These are phyloP conservation scores for Penicillium sp. DNA, from an alignment of 2,329 filamentous ascomycete species.

Conservation along the genomic window DNA sequence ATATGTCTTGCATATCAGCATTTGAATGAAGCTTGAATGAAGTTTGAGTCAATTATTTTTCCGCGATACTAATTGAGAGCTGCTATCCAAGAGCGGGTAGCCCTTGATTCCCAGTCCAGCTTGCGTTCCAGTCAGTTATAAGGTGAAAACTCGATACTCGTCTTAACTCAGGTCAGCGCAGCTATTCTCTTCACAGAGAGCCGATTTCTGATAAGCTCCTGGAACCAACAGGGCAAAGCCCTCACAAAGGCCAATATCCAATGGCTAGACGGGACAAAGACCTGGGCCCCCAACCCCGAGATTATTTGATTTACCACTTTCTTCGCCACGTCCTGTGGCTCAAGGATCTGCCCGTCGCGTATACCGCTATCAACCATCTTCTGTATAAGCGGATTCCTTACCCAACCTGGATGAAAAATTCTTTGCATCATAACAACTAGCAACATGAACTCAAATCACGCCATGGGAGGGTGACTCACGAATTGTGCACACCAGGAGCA, in stretches of 20 bases:
- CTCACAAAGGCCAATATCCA: not conserved
- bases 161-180: not conserved
- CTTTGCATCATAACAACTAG: not conserved
- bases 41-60: too few species aligned
- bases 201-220: not conserved
- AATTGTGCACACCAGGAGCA: not conserved
- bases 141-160: not conserved
- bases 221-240: not conserved
- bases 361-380: not conserved
- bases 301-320: not conserved
- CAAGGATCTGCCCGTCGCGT: not conserved
- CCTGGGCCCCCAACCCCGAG: not conserved
- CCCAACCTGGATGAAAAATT: slow-evolving; percentile 1
- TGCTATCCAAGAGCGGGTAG: not conserved
- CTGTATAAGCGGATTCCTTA: not conserved
- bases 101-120: not conserved
- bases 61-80: too few species aligned
- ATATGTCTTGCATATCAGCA: not conserved
- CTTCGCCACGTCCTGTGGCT: not conserved
- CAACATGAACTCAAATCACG: not conserved
- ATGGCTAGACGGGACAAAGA: not conserved
- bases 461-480: not conserved
- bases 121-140: not conserved
- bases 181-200: not conserved
- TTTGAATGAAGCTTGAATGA: too few species aligned